Conservation (phyloP, 225 moss, liverwort and hornwort genomes). For the Ulota crispa region DNA sequence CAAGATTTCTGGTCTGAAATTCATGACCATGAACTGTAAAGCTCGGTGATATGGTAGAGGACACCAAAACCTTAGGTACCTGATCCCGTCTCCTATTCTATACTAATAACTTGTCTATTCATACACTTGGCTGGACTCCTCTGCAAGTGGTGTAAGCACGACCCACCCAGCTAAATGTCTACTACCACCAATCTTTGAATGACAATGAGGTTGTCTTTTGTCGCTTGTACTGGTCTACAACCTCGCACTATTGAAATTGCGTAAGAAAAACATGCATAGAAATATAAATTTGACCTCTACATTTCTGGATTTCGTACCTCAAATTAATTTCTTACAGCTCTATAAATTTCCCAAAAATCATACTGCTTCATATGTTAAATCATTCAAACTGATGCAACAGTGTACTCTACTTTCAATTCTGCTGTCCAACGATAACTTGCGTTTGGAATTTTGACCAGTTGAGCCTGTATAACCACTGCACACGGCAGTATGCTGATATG, state of each 20-base stretch:
- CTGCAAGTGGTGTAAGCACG: neutral
- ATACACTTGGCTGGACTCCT: neutral
- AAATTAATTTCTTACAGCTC: neutral
- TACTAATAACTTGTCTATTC: neutral
- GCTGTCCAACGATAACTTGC: neutral
- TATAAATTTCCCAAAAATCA: neutral
- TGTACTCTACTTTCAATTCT: neutral
- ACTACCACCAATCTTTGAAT: neutral
- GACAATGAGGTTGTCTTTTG: neutral
- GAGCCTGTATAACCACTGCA: neutral
- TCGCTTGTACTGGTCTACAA: neutral
- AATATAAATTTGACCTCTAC: neutral
- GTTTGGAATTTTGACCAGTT: neutral
- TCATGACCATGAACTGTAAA: slow-evolving; percentile 17
- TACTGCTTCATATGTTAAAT: neutral
- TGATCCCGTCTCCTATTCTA: neutral
- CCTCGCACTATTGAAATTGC: neutral
- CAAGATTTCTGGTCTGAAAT: neutral
- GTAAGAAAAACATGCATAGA: neutral
- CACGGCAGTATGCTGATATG: neutral
- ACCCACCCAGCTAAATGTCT: neutral
- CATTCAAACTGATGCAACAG: neutral
- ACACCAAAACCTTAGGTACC: neutral
- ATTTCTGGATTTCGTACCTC: neutral
- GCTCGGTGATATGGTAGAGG: neutral